Percentiles rank a stretch among this genome's conserved stretches.
Conservation (phyloP, 2,329 filamentous ascomycete genomes). For the Aspergillus ibericus region DNA sequence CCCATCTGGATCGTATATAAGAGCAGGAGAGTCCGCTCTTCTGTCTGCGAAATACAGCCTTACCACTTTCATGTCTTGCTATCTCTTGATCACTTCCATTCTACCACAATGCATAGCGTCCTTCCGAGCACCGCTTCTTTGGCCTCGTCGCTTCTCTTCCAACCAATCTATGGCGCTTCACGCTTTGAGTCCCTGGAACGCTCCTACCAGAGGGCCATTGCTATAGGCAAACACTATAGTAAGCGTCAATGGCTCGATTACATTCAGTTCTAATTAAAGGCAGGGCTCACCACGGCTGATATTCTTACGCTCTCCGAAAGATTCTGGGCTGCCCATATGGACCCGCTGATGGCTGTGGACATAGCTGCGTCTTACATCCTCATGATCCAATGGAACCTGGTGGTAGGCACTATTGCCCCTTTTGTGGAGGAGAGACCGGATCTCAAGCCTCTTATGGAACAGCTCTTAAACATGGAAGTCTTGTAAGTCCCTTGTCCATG, state of each 20-base stretch:
- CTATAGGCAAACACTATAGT: neutral
- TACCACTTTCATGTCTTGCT: neutral
- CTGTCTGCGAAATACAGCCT: neutral
- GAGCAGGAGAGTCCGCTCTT: no score
- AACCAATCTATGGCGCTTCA: neutral
- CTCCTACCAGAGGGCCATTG: neutral
- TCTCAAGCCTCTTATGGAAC: neutral
- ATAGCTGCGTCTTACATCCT: neutral
- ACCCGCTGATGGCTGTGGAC: neutral
- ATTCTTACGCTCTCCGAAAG: neutral
- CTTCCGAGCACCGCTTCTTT: neutral
- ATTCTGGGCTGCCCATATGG: neutral
- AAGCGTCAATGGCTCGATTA: neutral
- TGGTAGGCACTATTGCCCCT: constrained; percentile 11
- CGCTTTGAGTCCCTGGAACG: neutral
- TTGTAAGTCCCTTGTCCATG: neutral
- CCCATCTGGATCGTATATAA: no score
- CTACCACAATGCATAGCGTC: neutral
- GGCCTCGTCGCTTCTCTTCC: neutral
- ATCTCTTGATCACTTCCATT: neutral
- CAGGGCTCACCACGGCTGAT: neutral
- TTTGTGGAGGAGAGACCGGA: constrained; percentile 1
- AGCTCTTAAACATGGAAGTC: neutral
- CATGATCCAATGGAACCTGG: constrained; percentile 9
- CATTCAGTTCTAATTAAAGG: neutral